Evolutionary conservation across 305 asterid genomes (phyloP).

Genomic region (Striga hermonthica): DNA sequence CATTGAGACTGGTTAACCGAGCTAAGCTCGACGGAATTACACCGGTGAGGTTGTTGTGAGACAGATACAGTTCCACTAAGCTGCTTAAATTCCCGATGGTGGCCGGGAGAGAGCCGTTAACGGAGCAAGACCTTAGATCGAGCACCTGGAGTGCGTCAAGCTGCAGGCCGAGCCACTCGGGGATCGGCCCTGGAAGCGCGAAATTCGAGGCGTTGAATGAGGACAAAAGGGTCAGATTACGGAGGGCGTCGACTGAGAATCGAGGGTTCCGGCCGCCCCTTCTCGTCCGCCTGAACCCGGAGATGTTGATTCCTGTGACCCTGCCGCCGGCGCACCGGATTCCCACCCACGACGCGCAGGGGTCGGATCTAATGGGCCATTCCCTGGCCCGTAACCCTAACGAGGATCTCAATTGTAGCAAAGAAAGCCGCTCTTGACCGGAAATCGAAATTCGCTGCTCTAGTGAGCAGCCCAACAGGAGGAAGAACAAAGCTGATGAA

Average conservation of each 20-base stretch:
- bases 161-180: constrained; percentile 68
- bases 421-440: constrained; percentile 43
- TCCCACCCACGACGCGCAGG: constrained; percentile 68
- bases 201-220: constrained; percentile 76
- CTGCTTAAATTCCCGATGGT: constrained; percentile 63
- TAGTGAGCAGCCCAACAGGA: not conserved
- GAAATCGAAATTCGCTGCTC: constrained; percentile 42
- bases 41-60: constrained; percentile 58
- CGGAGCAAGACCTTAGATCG: constrained; percentile 68
- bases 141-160: constrained; percentile 54
- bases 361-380: constrained; percentile 74
- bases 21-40: constrained; percentile 58
- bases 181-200: constrained; percentile 62
- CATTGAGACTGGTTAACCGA: constrained; percentile 47
- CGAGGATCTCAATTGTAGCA: constrained; percentile 62
- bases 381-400: constrained; percentile 55
- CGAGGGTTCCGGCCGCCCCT: constrained; percentile 50
- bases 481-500: not conserved
- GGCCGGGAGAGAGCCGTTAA: constrained; percentile 51
- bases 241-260: constrained; percentile 71
- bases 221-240: constrained; percentile 54
- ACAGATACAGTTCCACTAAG: constrained; percentile 51
- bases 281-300: constrained; percentile 65
- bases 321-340: constrained; percentile 56
- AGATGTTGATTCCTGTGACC: constrained; percentile 54